phyloP scores from a whole-genome alignment of 352 stramenopile species.

The Phytophthora vignae region DNA sequence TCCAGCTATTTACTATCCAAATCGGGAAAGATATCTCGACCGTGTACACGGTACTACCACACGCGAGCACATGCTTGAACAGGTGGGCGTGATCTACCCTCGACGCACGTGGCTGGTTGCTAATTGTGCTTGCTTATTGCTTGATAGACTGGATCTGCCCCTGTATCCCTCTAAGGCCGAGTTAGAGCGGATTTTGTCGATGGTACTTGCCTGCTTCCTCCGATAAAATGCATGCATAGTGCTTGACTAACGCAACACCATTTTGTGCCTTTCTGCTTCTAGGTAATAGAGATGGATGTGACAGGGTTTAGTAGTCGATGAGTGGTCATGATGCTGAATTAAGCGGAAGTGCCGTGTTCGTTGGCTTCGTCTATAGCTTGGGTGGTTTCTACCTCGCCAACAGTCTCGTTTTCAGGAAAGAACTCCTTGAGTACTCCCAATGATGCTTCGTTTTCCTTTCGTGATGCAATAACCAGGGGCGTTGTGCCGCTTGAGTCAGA shows the following conservation, averaged over 20 bases:
- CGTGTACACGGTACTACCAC: constrained; percentile 66
- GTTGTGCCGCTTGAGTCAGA: constrained; percentile 61
- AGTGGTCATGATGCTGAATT: constrained; percentile 24
- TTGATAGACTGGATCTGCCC: constrained; percentile 70
- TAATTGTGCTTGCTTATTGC: constrained; percentile 18
- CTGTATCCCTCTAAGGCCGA: constrained; percentile 89
- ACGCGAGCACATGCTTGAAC: constrained; percentile 88
- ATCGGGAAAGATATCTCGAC: constrained; percentile 52
- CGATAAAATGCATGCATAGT: background rate
- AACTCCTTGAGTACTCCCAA: constrained; percentile 68
- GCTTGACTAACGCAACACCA: background rate
- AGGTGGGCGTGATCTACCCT: constrained; percentile 38
- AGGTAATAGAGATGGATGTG: constrained; percentile 80
- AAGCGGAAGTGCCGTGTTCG: constrained; percentile 20
- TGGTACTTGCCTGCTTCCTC: constrained; percentile 63
- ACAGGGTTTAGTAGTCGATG: constrained; percentile 82
- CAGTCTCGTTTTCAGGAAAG: constrained; percentile 38
- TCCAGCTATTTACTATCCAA: constrained; percentile 82
- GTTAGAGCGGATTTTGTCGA: constrained; percentile 92
- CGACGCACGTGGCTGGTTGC: background rate
- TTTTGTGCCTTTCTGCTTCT: background rate
- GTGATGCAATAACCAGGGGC: constrained; percentile 66
- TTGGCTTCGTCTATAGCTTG: constrained; percentile 30
- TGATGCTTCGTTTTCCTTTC: constrained; percentile 72
- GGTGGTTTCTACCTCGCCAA: constrained; percentile 21